These are phyloP conservation scores for Colletotrichum australisinense DNA, from an alignment of 2,329 filamentous ascomycete species.

Conservation along the genomic window DNA sequence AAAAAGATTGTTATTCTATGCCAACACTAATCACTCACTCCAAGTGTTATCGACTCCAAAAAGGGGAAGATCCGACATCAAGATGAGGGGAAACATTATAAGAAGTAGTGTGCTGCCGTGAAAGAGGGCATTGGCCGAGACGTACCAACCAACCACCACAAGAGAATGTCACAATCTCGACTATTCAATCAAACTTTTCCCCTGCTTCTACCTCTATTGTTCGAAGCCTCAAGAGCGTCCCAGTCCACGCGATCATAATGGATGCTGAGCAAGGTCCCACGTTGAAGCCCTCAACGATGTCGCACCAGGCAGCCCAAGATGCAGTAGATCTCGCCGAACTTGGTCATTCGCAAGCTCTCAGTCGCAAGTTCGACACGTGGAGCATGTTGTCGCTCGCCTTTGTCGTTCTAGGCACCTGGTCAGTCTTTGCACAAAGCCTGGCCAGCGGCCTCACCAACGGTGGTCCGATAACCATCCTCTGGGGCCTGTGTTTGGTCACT, in stretches of 20 bases:
- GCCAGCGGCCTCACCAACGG: slow-evolving; percentile 63
- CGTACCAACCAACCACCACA: not conserved
- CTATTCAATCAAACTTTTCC: not conserved
- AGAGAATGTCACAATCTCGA: not conserved
- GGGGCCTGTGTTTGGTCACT: slow-evolving; percentile 65
- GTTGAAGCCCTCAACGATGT: not conserved
- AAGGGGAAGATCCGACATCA: not conserved
- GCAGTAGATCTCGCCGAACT: not conserved
- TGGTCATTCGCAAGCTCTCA: not conserved
- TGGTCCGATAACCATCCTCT: slow-evolving; percentile 64
- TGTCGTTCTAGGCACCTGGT: not conserved
- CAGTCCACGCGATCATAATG: not conserved
- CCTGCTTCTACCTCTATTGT: not conserved
- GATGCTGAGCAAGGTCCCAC: not conserved
- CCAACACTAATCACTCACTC: not conserved
- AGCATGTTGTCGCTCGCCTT: not conserved
- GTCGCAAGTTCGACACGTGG: not conserved
- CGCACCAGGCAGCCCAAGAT: not conserved
- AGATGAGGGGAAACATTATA: not conserved
- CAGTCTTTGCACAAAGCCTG: not conserved
- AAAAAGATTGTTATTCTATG: not conserved
- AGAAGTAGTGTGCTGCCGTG: not conserved
- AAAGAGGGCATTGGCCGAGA: not conserved
- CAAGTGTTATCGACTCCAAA: not conserved
- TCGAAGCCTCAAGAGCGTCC: not conserved